These are phyloP conservation scores for Exophiala dermatitidis DNA, from an alignment of 2,329 filamentous ascomycete species.

Conservation along the genomic window DNA sequence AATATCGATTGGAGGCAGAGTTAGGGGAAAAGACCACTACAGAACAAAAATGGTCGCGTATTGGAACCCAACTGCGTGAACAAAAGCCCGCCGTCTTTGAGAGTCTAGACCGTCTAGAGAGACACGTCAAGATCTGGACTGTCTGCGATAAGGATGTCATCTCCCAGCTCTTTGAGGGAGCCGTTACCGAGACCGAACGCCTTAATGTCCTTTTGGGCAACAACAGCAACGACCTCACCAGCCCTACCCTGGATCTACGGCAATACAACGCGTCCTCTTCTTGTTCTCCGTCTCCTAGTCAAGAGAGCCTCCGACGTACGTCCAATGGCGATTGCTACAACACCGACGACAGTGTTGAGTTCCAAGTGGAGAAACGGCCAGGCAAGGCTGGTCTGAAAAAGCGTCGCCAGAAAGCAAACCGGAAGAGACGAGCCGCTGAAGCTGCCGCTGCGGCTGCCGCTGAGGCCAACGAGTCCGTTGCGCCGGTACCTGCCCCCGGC, in stretches of 20 bases:
- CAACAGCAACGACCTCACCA: neutral
- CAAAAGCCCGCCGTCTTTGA: neutral
- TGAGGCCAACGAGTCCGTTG: neutral
- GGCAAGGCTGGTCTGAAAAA: neutral
- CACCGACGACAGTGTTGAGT: neutral
- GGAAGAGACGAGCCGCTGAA: constrained; percentile 1
- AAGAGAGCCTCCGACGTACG: neutral
- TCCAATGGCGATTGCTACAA: neutral
- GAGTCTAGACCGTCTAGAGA: neutral
- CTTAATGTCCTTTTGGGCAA: neutral
- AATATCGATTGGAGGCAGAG: neutral
- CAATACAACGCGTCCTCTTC: too few relatives aligned
- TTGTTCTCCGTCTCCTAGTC: too few relatives aligned
- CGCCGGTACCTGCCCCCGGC: too few relatives aligned
- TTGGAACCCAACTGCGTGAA: neutral
- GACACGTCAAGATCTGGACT: constrained; percentile 5
- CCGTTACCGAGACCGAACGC: constrained; percentile 3
- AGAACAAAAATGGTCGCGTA: neutral
- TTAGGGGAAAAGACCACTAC: neutral
- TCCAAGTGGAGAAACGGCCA: neutral
- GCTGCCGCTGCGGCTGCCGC: neutral
- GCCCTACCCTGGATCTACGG: too few relatives aligned
- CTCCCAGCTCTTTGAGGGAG: neutral
- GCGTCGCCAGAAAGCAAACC: neutral
- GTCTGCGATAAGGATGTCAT: neutral